Conservation (phyloP, 306 rosid species). For the Pachyrhizus erosus region DNA sequence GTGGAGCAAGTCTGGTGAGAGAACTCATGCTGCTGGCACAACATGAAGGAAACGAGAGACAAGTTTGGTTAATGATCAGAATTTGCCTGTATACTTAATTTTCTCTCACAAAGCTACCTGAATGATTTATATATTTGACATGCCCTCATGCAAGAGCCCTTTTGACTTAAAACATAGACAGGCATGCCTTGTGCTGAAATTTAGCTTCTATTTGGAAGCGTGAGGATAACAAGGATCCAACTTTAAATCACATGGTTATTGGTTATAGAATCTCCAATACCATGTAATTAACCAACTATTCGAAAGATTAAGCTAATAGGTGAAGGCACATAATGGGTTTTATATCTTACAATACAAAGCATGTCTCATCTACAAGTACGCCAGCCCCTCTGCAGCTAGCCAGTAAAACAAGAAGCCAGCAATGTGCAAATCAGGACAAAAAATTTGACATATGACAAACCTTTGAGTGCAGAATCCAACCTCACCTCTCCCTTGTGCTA, state of each 20-base stretch:
- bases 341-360: neutral
- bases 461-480: neutral
- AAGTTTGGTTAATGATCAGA: constrained; percentile 9
- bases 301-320: neutral
- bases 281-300: too few relatives aligned
- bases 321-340: neutral
- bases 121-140: neutral
- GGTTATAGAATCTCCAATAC: too few relatives aligned
- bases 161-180: neutral
- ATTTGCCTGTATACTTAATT: neutral
- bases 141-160: neutral
- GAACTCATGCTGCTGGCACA: constrained; percentile 62
- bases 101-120: neutral
- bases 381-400: too few relatives aligned
- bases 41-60: constrained; percentile 41
- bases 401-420: neutral
- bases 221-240: neutral
- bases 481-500: neutral
- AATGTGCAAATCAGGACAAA: neutral
- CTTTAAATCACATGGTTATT: neutral
- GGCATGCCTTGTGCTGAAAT: neutral
- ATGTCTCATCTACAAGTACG: neutral
- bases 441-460: neutral
- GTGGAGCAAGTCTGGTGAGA: constrained; percentile 68
- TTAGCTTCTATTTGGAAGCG: neutral